Percentiles rank a stretch among this genome's conserved stretches.
Evolutionary conservation across 148 eudicot genomes (phyloP).

Genomic region (Chenopodium suecicum): DNA sequence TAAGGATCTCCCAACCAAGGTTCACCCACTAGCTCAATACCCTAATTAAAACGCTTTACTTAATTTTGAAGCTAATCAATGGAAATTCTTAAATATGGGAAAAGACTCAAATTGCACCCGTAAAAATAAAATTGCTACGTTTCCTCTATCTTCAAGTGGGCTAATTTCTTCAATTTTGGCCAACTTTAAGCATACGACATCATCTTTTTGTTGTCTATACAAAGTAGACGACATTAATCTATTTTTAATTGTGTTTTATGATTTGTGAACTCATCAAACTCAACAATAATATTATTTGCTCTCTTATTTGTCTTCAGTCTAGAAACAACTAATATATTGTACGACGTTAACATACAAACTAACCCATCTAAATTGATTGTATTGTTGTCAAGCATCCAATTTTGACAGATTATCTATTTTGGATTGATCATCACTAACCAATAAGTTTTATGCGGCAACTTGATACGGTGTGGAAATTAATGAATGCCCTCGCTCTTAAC

Average conservation of each 20-base stretch:
- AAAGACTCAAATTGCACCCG: constrained; percentile 23
- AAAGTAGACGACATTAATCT: constrained; percentile 15
- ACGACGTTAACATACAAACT: constrained; percentile 16
- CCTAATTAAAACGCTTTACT: neutral
- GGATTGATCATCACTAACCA: neutral
- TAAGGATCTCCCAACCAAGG: too few relatives aligned
- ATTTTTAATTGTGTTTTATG: neutral
- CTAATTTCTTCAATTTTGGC: neutral
- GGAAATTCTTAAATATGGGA: neutral
- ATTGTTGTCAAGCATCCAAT: neutral
- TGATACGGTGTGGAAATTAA: neutral
- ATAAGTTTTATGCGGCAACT: neutral
- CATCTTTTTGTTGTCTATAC: neutral
- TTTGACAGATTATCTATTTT: neutral
- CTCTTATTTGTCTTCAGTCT: neutral
- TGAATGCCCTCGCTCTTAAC: neutral
- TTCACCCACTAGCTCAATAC: neutral
- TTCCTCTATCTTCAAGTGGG: neutral
- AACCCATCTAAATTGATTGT: neutral
- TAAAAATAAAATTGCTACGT: neutral
- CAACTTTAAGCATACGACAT: constrained; percentile 18
- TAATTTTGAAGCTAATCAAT: constrained; percentile 8
- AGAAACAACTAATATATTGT: neutral
- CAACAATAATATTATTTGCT: neutral
- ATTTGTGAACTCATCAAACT: constrained; percentile 14